Conservation (phyloP, 1,139 yeast species). For the Torulaspora pretoriensis region DNA sequence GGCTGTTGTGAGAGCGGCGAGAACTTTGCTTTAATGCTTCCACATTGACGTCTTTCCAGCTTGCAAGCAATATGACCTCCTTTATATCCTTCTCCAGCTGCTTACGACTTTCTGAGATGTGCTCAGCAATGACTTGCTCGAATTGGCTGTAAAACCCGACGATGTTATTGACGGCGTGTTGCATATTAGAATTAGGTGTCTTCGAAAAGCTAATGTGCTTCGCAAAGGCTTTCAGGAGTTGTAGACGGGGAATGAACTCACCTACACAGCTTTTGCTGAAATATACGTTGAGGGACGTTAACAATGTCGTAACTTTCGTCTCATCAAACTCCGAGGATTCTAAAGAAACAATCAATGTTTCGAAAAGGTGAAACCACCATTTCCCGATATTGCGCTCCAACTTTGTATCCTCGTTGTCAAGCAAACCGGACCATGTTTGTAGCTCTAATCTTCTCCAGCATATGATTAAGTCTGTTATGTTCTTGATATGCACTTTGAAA, state of each 20-base stretch:
- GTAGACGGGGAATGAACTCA: constrained; percentile 58
- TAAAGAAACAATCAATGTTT: constrained; percentile 48
- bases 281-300: constrained; percentile 73
- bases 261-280: constrained; percentile 74
- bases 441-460: constrained; percentile 89
- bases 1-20: constrained; percentile 73
- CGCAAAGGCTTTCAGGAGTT: constrained; percentile 58
- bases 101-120: constrained; percentile 46
- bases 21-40: constrained; percentile 94
- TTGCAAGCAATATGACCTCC: constrained; percentile 82
- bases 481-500: constrained; percentile 50
- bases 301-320: constrained; percentile 29
- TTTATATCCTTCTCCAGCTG: constrained; percentile 70
- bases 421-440: constrained; percentile 76
- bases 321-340: constrained; percentile 31
- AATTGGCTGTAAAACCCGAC: constrained; percentile 67
- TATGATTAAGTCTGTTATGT: constrained; percentile 65
- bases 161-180: constrained; percentile 55
- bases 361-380: constrained; percentile 93
- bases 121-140: constrained; percentile 43
- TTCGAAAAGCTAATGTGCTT: constrained; percentile 42
- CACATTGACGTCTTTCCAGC: constrained; percentile 96
- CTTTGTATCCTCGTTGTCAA: constrained; percentile 58
- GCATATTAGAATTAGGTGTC: constrained; percentile 20
- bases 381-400: constrained; percentile 55